Evolutionary conservation across 2,329 filamentous ascomycete genomes (phyloP).

Genomic region (Golovinomyces cichoracearum): DNA sequence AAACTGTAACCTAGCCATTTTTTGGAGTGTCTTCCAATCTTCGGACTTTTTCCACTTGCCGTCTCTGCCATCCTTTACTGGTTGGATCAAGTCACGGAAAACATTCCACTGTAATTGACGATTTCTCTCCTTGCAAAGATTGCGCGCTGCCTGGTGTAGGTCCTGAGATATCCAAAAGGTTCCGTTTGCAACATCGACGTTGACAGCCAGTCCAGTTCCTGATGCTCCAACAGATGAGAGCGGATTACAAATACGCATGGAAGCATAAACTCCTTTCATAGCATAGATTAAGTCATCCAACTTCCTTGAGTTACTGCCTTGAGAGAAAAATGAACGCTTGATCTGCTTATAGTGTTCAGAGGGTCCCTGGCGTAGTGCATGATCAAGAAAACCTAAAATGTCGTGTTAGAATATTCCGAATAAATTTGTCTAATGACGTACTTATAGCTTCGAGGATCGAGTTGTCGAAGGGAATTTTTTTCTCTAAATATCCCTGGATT

Average conservation of each 20-base stretch:
- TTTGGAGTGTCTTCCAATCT: constrained; percentile 27
- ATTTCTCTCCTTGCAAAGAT: constrained; percentile 11
- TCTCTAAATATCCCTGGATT: constrained; percentile 39
- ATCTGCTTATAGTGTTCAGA: constrained; percentile 40
- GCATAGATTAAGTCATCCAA: constrained; percentile 48
- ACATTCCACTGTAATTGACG: constrained; percentile 6
- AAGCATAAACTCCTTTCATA: constrained; percentile 72
- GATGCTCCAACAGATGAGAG: constrained; percentile 10
- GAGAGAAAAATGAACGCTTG: constrained; percentile 55
- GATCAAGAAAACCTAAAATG: constrained; percentile 50
- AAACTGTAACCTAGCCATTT: constrained; percentile 30
- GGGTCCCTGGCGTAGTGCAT: constrained; percentile 60
- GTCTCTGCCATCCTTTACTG: constrained; percentile 4
- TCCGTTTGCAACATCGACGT: constrained; percentile 75
- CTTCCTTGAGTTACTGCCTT: constrained; percentile 13
- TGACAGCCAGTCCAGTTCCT: constrained; percentile 43
- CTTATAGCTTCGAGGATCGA: constrained; percentile 54
- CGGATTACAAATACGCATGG: constrained; percentile 48
- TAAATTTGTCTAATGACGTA: constrained; percentile 15
- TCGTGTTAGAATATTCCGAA: constrained; percentile 1
- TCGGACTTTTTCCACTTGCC: constrained; percentile 17
- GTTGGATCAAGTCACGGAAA: constrained; percentile 9
- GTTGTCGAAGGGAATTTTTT: constrained; percentile 33
- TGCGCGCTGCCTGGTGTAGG: constrained; percentile 15
- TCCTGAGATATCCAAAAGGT: constrained; percentile 46